Conservation (phyloP, 371 early-diverging fungal genomes). For the Apophysomyces sp. region DNA sequence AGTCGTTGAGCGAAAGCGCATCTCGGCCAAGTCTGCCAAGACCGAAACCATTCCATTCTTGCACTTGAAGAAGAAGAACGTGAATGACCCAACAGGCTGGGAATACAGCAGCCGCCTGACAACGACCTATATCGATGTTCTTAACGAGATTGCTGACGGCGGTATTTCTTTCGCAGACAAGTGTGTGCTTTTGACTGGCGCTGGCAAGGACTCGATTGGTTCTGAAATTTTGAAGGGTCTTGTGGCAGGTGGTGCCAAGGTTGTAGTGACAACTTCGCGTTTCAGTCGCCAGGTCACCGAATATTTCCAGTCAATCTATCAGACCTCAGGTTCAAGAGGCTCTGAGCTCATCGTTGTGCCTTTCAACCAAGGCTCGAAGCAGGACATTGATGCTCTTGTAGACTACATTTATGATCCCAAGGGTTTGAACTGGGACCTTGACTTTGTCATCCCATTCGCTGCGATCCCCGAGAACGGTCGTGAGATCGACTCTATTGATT, state of each 20-base stretch:
- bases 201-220: constrained; percentile 92
- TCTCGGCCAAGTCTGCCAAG: constrained; percentile 49
- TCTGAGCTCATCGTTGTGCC: constrained; percentile 91
- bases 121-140: constrained; percentile 70
- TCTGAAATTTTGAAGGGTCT: constrained; percentile 85
- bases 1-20: constrained; percentile 46
- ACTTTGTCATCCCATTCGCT: constrained; percentile 94
- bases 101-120: constrained; percentile 76
- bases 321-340: constrained; percentile 85
- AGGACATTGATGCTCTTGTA: constrained; percentile 79
- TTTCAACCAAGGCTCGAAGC: constrained; percentile 91
- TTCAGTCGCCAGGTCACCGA: constrained; percentile 81
- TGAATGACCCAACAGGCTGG: constrained; percentile 64
- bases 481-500: constrained; percentile 85
- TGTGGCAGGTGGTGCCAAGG: constrained; percentile 88
- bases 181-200: constrained; percentile 89
- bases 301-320: constrained; percentile 90
- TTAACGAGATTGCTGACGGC: constrained; percentile 68
- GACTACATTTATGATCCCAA: constrained; percentile 87
- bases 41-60: constrained; percentile 79
- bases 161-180: constrained; percentile 84
- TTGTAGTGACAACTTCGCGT: constrained; percentile 92
- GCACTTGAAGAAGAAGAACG: constrained; percentile 70
- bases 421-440: constrained; percentile 91
- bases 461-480: constrained; percentile 91